These are phyloP conservation scores for Postia placenta DNA, from an alignment of 768 basidiomycete genomes.

Conservation along the genomic window DNA sequence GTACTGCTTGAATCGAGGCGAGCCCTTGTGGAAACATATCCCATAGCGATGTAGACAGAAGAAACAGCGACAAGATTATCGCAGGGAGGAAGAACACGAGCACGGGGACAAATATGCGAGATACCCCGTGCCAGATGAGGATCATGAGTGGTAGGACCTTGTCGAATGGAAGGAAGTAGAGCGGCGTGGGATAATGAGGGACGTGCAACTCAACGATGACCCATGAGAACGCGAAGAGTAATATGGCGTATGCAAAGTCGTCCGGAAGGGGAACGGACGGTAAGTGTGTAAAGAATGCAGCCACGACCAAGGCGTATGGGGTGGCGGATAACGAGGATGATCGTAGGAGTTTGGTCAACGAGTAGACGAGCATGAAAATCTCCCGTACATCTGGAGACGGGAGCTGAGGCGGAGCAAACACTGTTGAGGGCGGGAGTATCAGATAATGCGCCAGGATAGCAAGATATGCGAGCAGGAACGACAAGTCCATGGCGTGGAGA, in stretches of 20 bases:
- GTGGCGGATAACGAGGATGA: constrained; percentile 26
- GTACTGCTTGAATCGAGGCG: not conserved
- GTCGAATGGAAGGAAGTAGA: constrained; percentile 35
- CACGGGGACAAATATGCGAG: constrained; percentile 32
- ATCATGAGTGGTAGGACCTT: constrained; percentile 38
- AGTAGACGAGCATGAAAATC: constrained; percentile 31
- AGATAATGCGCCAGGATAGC: constrained; percentile 29
- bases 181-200: constrained; percentile 37
- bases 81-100: constrained; percentile 44
- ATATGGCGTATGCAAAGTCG: constrained; percentile 32
- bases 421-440: not conserved
- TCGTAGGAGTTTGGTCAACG: constrained; percentile 30
- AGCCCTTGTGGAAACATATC: constrained; percentile 26
- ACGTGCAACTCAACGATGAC: constrained; percentile 43
- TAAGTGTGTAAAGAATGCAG: constrained; percentile 36
- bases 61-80: constrained; percentile 34
- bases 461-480: constrained; percentile 35
- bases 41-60: constrained; percentile 43
- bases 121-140: constrained; percentile 34
- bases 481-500: constrained; percentile 38
- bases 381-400: constrained; percentile 29
- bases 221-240: constrained; percentile 35
- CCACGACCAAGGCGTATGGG: constrained; percentile 32
- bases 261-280: constrained; percentile 38
- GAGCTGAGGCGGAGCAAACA: constrained; percentile 4